Evolutionary conservation across 2,329 filamentous ascomycete species (phyloP).

Genomic region (Pseudocercospora fijiensis): DNA sequence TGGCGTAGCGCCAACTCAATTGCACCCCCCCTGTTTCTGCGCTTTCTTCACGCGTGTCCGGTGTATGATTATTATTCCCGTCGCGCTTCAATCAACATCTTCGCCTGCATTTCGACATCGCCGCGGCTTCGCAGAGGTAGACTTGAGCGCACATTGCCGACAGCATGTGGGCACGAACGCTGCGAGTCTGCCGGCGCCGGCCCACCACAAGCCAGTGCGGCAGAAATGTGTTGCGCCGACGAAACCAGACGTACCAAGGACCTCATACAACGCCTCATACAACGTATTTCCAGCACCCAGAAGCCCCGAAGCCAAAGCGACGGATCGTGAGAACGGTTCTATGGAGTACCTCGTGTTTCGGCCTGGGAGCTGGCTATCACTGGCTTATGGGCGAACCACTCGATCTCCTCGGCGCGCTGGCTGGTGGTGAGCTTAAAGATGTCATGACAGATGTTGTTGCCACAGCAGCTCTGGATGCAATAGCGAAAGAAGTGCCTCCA

Average conservation of each 20-base stretch:
- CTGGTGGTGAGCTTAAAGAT: conserved; percentile 13
- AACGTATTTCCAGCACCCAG: conserved; percentile 36
- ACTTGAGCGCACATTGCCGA: background rate
- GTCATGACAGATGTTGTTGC: conserved; percentile 23
- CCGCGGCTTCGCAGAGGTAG: background rate
- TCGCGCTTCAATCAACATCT: background rate
- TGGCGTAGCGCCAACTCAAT: background rate
- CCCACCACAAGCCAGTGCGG: conserved; percentile 3
- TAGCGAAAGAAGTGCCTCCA: conserved; percentile 25
- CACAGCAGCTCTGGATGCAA: conserved; percentile 22
- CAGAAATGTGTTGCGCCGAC: conserved; percentile 19
- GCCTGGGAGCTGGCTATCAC: conserved; percentile 23
- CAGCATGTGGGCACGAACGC: conserved; percentile 19
- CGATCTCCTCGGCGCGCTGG: conserved; percentile 12
- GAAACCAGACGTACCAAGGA: conserved; percentile 22
- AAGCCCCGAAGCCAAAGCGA: conserved; percentile 24
- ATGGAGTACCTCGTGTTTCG: conserved; percentile 27
- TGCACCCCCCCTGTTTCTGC: background rate
- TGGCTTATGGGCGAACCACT: conserved; percentile 15
- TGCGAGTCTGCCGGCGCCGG: conserved; percentile 12
- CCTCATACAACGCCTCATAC: conserved; percentile 33
- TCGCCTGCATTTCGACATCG: background rate
- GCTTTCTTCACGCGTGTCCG: background rate
- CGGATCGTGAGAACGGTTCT: conserved; percentile 26
- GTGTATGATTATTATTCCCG: too few relatives aligned